Percentiles rank a stretch among this genome's conserved stretches.
phyloP scores from a whole-genome alignment of 2,329 filamentous ascomycete species.

The Verticillium klebahnii region DNA sequence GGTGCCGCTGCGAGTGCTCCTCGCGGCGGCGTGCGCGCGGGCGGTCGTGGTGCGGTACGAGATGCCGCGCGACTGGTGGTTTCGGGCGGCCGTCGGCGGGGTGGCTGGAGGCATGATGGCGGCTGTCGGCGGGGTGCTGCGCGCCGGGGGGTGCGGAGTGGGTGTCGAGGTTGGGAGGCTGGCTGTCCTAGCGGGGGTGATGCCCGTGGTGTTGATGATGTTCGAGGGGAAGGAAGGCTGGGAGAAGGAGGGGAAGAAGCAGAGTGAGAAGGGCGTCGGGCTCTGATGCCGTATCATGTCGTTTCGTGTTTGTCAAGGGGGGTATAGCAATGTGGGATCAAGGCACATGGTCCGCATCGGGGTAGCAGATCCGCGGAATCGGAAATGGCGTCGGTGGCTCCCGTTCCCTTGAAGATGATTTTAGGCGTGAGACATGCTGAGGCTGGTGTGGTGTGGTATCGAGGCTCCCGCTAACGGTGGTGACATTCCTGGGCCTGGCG shows the following conservation, averaged over 20 bases:
- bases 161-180: not conserved
- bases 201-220: conserved; percentile 6
- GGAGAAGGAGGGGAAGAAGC: not conserved
- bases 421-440: not conserved
- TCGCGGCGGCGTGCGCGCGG: conserved; percentile 3
- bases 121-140: not conserved
- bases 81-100: conserved; percentile 8
- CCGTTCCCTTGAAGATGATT: not conserved
- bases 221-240: not conserved
- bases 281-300: not conserved
- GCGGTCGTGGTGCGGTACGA: conserved; percentile 5
- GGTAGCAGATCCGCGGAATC: not conserved
- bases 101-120: conserved; percentile 3
- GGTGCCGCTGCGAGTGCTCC: conserved; percentile 1
- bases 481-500: not conserved
- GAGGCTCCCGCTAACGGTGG: not conserved
- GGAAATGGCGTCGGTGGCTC: not conserved
- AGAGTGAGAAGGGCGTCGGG: not conserved
- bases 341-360: not conserved
- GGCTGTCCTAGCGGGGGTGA: not conserved
- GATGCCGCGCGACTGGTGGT: conserved; percentile 8
- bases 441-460: not conserved
- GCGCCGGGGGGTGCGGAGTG: not conserved
- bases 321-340: not conserved
- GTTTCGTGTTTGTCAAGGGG: not conserved